Evolutionary conservation across 148 eudicot species (phyloP), one percentile per base, ranked within the genome.

Genomic region (Dianthus caryophyllus): DNA sequence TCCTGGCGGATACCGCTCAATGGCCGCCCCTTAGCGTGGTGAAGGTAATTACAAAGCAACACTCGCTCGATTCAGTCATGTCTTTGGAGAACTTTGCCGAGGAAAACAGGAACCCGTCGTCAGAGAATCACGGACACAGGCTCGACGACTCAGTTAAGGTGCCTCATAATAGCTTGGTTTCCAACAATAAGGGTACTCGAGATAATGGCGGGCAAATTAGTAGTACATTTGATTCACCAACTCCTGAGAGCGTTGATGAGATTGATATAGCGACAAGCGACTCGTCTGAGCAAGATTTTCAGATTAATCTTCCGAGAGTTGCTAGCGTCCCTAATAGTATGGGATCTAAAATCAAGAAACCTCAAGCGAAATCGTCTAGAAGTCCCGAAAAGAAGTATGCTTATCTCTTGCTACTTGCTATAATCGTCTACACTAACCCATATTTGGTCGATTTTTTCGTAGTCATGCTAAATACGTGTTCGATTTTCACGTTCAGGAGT

Each of bases 181-280:
- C 22, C 2, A 38, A 60, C 44, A 67, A 72, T 41, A 71, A 70
- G 58, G 76, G 72, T 58, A 75, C 64, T 41, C 75, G 48, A 30
- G 84, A 88, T 30, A 67, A 47, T 60, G 64, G 24, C 24, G 57
- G 21, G 22, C 64, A 73, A 20, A 69, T 74, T n/a, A n/a, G n/a
- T 57, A 78, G 41, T 65, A 75, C 74, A 56, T 78, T 13, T 25
- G 88, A 83, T 61, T 53, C 65, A 26, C 66, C 73, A 18, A 43
- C 75, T 50, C 59, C 74, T 1, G 87, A 85, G 36, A 89, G 83
- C 20, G 51, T 80, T 6, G 94, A 83, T 56, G 95, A 88, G 60
- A 72, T 83, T 10, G 96, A 89, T 5, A 72, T 80, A 46, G 76
- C 75, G 51, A 87, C 91, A 20, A 87, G 94, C 63, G 96, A 87